A percentile compares a stretch with the other conserved stretches of the same genome.
These are phyloP conservation scores for Debaryomyces psychrophilus DNA, from an alignment of 1,139 yeast genomes.

Conservation along the genomic window DNA sequence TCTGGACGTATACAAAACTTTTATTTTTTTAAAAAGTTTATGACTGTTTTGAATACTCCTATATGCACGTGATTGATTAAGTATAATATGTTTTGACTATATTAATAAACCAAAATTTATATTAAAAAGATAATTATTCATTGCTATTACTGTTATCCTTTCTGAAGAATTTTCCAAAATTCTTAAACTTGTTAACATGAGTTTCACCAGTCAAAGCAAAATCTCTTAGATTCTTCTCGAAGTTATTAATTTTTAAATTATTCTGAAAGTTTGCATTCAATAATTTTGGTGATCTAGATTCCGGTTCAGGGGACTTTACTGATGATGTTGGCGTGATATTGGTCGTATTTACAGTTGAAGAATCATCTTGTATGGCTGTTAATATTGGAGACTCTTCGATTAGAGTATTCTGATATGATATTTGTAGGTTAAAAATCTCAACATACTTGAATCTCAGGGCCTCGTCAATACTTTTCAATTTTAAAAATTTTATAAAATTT, in stretches of 20 bases:
- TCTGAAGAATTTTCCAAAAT: slow-evolving; percentile 60
- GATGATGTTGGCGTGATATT: slow-evolving; percentile 10
- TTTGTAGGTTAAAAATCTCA: slow-evolving; percentile 63
- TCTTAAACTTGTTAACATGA: slow-evolving; percentile 58
- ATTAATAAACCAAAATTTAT: neutral
- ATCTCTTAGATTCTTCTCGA: slow-evolving; percentile 60
- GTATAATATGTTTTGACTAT: neutral
- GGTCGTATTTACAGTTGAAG: neutral
- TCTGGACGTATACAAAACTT: neutral
- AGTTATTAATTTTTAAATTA: slow-evolving; percentile 46
- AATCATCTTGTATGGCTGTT: slow-evolving; percentile 23
- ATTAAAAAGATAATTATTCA: neutral
- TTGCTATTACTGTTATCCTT: slow-evolving; percentile 34
- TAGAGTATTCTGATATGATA: slow-evolving; percentile 54
- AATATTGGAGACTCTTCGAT: slow-evolving; percentile 49
- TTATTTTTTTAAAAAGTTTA: neutral
- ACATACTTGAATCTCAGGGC: slow-evolving; percentile 52
- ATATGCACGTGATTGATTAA: slow-evolving; percentile 5
- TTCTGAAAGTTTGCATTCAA: slow-evolving; percentile 18
- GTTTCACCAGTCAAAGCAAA: slow-evolving; percentile 56
- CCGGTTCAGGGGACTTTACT: slow-evolving; percentile 26
- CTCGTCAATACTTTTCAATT: slow-evolving; percentile 61
- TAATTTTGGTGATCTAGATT: slow-evolving; percentile 30
- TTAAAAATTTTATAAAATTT: slow-evolving; percentile 68
- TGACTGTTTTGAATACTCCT: neutral